Conservation (phyloP, 202 grass and related monocot species). For the Musa balbisiana region DNA sequence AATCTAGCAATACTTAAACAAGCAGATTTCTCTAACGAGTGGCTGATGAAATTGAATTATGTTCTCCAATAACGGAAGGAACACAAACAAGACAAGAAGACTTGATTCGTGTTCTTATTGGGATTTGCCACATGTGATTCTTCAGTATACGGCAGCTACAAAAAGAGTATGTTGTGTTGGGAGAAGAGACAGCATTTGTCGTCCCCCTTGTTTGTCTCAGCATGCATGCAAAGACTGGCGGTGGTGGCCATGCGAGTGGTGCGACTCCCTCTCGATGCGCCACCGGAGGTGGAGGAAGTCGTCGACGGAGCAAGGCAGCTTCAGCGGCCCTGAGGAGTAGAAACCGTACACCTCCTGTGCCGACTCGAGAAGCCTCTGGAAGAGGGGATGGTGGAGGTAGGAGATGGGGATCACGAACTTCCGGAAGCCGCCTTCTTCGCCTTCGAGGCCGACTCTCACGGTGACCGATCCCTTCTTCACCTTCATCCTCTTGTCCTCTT, state of each 20-base stretch:
- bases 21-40: too few relatives aligned
- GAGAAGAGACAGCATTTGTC: too few relatives aligned
- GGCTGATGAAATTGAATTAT: too few relatives aligned
- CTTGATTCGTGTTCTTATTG: too few relatives aligned
- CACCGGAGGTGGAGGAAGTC: slow-evolving; percentile 77
- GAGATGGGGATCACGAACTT: slow-evolving; percentile 89
- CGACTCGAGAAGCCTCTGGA: slow-evolving; percentile 55
- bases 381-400: slow-evolving; percentile 77
- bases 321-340: slow-evolving; percentile 49
- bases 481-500: slow-evolving; percentile 58
- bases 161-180: too few relatives aligned
- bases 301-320: slow-evolving; percentile 81
- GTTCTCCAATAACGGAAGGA: too few relatives aligned
- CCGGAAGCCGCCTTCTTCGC: slow-evolving; percentile 29
- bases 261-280: slow-evolving; percentile 51
- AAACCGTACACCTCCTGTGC: slow-evolving; percentile 75
- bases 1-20: too few relatives aligned
- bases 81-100: too few relatives aligned
- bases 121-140: too few relatives aligned
- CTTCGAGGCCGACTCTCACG: slow-evolving; percentile 54
- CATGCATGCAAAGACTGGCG: too few relatives aligned
- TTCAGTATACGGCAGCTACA: too few relatives aligned
- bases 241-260: not conserved
- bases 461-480: slow-evolving; percentile 89
- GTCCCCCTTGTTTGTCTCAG: too few relatives aligned